A percentile compares a stretch with the other conserved stretches of the same genome.
These are phyloP conservation scores for Ballota nigra DNA, from an alignment of 257 asterid species.

Conservation along the genomic window DNA sequence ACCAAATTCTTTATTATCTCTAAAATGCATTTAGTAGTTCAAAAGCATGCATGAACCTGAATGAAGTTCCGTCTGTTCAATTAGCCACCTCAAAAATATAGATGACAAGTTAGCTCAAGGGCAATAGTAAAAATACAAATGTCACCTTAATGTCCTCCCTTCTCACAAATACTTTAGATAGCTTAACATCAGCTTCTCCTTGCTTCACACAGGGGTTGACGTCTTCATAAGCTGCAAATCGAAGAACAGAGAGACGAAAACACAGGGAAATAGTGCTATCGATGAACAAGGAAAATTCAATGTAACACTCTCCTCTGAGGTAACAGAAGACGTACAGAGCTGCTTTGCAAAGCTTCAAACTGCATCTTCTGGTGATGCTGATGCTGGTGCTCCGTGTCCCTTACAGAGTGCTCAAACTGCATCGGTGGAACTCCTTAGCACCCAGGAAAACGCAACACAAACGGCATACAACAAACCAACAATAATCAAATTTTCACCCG, in stretches of 20 bases:
- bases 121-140: not conserved
- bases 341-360: slow-evolving; percentile 41
- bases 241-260: slow-evolving; percentile 14
- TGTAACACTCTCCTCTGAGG: slow-evolving; percentile 28
- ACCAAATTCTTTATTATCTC: not conserved
- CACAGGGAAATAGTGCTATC: slow-evolving; percentile 28
- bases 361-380: not conserved
- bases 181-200: not conserved
- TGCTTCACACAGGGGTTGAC: slow-evolving; percentile 28
- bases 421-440: slow-evolving; percentile 23
- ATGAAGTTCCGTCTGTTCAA: no score
- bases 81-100: not conserved
- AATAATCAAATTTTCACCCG: slow-evolving; percentile 32
- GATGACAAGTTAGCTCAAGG: not conserved
- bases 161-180: no score
- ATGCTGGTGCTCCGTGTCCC: slow-evolving; percentile 31
- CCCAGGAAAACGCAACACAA: not conserved
- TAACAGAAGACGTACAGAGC: slow-evolving; percentile 9
- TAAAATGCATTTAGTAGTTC: slow-evolving; percentile 1
- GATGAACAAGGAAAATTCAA: slow-evolving; percentile 36
- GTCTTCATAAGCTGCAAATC: slow-evolving; percentile 34
- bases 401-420: slow-evolving; percentile 25
- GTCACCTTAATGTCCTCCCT: not conserved
- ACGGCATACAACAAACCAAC: not conserved
- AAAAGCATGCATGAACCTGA: not conserved